Conservation (phyloP, 2,329 filamentous ascomycete species). For the Fusarium avenaceum region DNA sequence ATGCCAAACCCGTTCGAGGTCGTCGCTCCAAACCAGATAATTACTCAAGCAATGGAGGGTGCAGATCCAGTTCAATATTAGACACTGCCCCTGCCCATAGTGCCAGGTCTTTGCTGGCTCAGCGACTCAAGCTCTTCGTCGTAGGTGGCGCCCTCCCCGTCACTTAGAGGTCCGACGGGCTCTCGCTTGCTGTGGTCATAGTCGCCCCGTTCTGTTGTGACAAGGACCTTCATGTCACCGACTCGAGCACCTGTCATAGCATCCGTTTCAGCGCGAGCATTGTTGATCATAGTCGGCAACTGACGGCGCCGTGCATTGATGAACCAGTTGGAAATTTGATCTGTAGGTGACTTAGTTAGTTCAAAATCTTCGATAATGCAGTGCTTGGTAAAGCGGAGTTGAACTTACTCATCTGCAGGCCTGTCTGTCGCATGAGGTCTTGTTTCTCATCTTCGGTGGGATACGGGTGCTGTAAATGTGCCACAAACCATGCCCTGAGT, state of each 20-base stretch:
- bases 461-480: slow-evolving; percentile 85
- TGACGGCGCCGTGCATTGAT: slow-evolving; percentile 81
- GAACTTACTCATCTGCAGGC: slow-evolving; percentile 80
- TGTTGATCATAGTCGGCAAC: slow-evolving; percentile 71
- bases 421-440: slow-evolving; percentile 80
- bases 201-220: slow-evolving; percentile 56
- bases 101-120: slow-evolving; percentile 50
- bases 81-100: slow-evolving; percentile 63
- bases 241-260: slow-evolving; percentile 57
- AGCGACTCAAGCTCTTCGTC: slow-evolving; percentile 59
- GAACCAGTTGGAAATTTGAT: slow-evolving; percentile 85
- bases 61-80: slow-evolving; percentile 42
- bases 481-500: slow-evolving; percentile 82
- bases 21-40: slow-evolving; percentile 18
- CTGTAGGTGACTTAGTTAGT: slow-evolving; percentile 54
- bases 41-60: slow-evolving; percentile 7
- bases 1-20: slow-evolving; percentile 38
- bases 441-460: slow-evolving; percentile 91
- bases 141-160: slow-evolving; percentile 61
- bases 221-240: slow-evolving; percentile 55
- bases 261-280: slow-evolving; percentile 65
- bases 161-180: slow-evolving; percentile 58
- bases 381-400: not conserved
- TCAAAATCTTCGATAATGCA: slow-evolving; percentile 1
- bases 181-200: slow-evolving; percentile 56